A percentile compares a stretch with the other conserved stretches of the same genome.
Evolutionary conservation across 2,329 filamentous ascomycete species (phyloP).

Genomic region (Aspergillus sergii): DNA sequence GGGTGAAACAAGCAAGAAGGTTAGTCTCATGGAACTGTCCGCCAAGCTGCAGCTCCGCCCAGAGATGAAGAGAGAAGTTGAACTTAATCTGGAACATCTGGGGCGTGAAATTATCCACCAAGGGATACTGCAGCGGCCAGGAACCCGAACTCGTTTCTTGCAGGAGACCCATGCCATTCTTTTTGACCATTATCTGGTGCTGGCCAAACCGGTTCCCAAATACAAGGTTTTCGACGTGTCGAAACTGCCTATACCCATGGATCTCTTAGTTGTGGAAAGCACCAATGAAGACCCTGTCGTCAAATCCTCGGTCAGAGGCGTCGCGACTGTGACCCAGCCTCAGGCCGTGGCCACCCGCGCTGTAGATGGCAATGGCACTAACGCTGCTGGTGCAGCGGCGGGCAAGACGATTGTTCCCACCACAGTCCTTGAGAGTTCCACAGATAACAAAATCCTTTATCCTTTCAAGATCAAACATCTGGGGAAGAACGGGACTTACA

Average conservation of each 20-base stretch:
- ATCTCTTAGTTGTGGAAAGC: conserved; percentile 87
- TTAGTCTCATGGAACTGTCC: conserved; percentile 81
- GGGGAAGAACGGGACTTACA: conserved; percentile 84
- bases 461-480: conserved; percentile 96
- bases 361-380: conserved; percentile 57
- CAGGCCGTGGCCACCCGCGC: conserved; percentile 50
- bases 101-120: conserved; percentile 86
- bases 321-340: conserved; percentile 61
- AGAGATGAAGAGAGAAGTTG: conserved; percentile 78
- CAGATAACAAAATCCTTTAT: conserved; percentile 82
- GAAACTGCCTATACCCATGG: conserved; percentile 94
- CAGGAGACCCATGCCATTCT: conserved; percentile 91
- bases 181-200: conserved; percentile 94
- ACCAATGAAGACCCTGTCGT: conserved; percentile 88
- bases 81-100: conserved; percentile 90
- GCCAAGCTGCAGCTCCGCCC: conserved; percentile 82
- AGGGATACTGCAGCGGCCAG: conserved; percentile 86
- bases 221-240: conserved; percentile 89
- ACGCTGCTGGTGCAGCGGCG: conserved; percentile 66
- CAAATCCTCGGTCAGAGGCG: conserved; percentile 73
- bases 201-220: conserved; percentile 79
- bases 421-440: conserved; percentile 56
- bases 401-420: conserved; percentile 51
- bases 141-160: conserved; percentile 86
- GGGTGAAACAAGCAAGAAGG: conserved; percentile 87